Percentiles rank a stretch among this genome's conserved stretches.
Evolutionary conservation across 177 flowering plant genomes (phyloP).

Genomic region (Telopea speciosissima): DNA sequence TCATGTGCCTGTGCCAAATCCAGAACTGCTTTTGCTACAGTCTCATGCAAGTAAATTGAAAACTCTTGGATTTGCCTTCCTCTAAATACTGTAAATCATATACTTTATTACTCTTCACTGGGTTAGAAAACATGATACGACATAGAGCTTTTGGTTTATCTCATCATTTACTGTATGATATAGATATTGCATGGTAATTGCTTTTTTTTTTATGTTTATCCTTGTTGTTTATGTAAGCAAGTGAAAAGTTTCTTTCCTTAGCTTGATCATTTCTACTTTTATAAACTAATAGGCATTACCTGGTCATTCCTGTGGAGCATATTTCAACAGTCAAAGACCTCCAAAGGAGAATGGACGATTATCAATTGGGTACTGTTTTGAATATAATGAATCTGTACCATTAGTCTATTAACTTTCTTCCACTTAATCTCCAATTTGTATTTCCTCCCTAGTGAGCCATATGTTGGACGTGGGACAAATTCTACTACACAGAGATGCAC

Average conservation of each 20-base stretch:
- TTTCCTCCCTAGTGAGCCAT: conserved; percentile 48
- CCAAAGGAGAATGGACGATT: conserved; percentile 52
- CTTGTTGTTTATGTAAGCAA: not conserved
- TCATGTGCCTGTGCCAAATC: not conserved
- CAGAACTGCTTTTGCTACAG: not conserved
- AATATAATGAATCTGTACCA: not conserved
- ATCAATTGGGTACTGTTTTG: conserved; percentile 45
- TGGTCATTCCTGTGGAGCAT: conserved; percentile 81
- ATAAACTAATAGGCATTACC: conserved; percentile 59
- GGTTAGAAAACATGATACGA: too few species aligned
- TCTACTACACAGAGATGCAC: conserved; percentile 59
- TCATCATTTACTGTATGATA: not conserved
- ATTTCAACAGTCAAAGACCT: conserved; percentile 73
- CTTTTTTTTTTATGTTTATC: not conserved
- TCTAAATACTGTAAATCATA: not conserved
- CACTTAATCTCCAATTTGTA: not conserved
- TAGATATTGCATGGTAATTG: not conserved
- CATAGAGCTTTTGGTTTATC: too few species aligned
- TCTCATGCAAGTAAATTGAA: not conserved
- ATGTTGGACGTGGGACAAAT: conserved; percentile 74
- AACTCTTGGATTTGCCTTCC: not conserved
- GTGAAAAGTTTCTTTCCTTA: not conserved
- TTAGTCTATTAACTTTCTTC: not conserved
- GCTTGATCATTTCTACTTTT: not conserved
- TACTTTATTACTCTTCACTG: not conserved